Base-by-base conservation (phyloP, 2,329 filamentous ascomycete genomes). In the Pseudocercospora cruenta region DNA sequence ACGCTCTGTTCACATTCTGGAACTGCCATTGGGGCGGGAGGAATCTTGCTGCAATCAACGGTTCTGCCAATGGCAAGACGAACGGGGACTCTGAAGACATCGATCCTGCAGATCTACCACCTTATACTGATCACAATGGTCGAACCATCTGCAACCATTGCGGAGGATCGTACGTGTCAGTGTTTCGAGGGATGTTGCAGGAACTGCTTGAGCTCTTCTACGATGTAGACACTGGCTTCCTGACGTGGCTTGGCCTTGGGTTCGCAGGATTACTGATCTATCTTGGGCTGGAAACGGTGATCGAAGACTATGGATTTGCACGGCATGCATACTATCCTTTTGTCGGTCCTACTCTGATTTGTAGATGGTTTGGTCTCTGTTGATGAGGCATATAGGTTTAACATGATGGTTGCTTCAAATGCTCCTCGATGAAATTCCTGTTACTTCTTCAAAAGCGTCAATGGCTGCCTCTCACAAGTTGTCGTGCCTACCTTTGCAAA, bases 11-110 rank as follows among this genome's bases (percentile, higher is more conserved):
- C 4, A 66, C 64, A 3, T 66, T 66, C 31, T 66, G 55, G 54
- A 63, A 67, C 24, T 67, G 60, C 28, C 22, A 60, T 39, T 63
- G 60, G 47, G 55, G 64, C 10, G 64, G 64, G 5, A 33, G 64
- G 22, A 54, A 63, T 21, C 26, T 63, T 10, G 49, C 36, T 28
- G 54, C 22, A 16, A 54, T 67, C 33, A 63, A 61, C 22, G 21
- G 31, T 24, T 45, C 47, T 28, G 33, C 14, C 22, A 53, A 28
- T 3, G 49, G 49, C 14, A 16, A n/a, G n/a, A n/a, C n/a, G n/a
- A n/a, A n/a, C n/a, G n/a, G n/a, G n/a, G n/a, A n/a, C n/a, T n/a
- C 16, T 7, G 24, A 54, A 5, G 21, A 21, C 3, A 49, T 26
- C 2, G 24, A 54, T 22, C 16, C 14, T 24, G 19, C 47, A 1